A percentile compares a stretch with the other conserved stretches of the same genome.
Conservation (phyloP, 108 stramenopile species). For the Cyclotella cryptica region DNA sequence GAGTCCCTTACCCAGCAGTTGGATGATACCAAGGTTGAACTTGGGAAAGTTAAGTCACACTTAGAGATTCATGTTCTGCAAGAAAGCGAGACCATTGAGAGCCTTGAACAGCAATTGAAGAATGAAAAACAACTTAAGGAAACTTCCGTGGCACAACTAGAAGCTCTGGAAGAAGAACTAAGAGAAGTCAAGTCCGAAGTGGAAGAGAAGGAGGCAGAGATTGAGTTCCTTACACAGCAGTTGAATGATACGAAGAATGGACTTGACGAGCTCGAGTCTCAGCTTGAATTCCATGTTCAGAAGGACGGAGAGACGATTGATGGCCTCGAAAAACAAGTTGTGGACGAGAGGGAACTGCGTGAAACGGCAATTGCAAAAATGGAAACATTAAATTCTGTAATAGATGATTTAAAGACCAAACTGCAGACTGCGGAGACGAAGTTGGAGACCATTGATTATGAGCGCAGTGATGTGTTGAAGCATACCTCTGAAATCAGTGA, state of each 20-base stretch:
- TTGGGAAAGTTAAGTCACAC: neutral
- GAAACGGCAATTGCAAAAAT: conserved; percentile 19
- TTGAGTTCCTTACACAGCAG: conserved; percentile 3
- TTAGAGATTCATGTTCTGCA: neutral
- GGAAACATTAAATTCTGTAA: conserved; percentile 5
- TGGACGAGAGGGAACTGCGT: conserved; percentile 8
- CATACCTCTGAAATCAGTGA: neutral
- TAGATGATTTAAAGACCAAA: conserved; percentile 9
- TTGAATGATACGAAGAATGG: conserved; percentile 11
- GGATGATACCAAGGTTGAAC: conserved; percentile 4
- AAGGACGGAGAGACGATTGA: conserved; percentile 3
- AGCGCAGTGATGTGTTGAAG: neutral
- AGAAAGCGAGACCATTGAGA: neutral
- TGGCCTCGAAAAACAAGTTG: conserved; percentile 9
- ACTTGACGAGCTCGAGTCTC: neutral
- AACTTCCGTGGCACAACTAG: neutral
- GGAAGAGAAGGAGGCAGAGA: conserved; percentile 7
- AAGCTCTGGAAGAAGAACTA: conserved; percentile 13
- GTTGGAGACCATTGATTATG: neutral
- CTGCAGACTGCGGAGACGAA: neutral
- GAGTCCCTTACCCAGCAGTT: conserved; percentile 14
- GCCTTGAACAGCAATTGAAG: conserved; percentile 15
- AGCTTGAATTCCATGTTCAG: conserved; percentile 17
- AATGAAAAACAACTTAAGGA: conserved; percentile 1
- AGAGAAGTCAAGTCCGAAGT: neutral